Conservation (phyloP, 2,329 filamentous ascomycete genomes). For the Xylaria sp. region DNA sequence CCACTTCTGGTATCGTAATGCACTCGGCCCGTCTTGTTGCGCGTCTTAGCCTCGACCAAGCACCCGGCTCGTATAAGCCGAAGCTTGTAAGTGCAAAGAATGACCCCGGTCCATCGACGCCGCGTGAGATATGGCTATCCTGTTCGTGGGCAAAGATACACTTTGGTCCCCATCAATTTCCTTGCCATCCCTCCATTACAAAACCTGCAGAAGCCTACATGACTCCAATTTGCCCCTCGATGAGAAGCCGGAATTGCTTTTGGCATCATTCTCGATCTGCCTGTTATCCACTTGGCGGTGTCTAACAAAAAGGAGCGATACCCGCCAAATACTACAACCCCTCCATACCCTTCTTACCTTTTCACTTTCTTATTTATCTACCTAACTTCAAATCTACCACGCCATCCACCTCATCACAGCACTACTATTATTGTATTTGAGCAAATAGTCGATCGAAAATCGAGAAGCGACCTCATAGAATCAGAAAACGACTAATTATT, state of each 20-base stretch:
- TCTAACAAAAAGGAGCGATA: conserved; percentile 31
- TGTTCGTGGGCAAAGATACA: conserved; percentile 21
- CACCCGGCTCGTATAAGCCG: conserved; percentile 36
- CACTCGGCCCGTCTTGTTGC: conserved; percentile 39
- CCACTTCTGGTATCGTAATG: conserved; percentile 35
- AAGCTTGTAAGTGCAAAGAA: conserved; percentile 31
- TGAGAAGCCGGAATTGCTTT: conserved; percentile 13
- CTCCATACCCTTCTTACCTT: conserved; percentile 9
- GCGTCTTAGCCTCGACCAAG: conserved; percentile 36
- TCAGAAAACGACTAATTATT: neutral
- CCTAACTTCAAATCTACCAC: conserved; percentile 6
- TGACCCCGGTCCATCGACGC: conserved; percentile 22
- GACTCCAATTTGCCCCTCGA: conserved; percentile 36
- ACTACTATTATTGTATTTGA: neutral
- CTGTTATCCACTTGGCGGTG: conserved; percentile 15
- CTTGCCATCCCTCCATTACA: conserved; percentile 25
- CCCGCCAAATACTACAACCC: conserved; percentile 23
- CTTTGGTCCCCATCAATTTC: conserved; percentile 21
- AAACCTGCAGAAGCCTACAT: conserved; percentile 33
- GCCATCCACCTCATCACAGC: conserved; percentile 1
- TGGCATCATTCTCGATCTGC: neutral
- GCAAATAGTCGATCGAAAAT: neutral
- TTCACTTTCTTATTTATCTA: conserved; percentile 13
- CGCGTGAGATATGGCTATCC: conserved; percentile 27
- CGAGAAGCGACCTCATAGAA: neutral